A percentile compares a stretch with the other conserved stretches of the same genome.
These are phyloP conservation scores for Fusarium ambrosium DNA, from an alignment of 2,329 filamentous ascomycete genomes.

Conservation along the genomic window DNA sequence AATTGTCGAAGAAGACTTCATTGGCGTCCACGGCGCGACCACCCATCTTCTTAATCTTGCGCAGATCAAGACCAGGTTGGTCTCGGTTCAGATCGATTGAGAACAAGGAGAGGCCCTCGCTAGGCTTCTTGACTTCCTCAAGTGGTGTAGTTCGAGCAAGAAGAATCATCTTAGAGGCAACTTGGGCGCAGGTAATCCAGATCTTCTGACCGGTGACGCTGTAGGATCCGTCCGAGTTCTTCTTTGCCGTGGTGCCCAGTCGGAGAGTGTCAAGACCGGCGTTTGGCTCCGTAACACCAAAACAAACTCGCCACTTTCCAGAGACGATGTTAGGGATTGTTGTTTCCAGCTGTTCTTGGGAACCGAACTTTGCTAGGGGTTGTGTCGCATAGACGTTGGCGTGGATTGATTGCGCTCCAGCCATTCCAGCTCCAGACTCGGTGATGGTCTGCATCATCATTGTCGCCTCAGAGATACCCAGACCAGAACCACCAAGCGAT, in stretches of 20 bases:
- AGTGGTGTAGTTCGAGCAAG: conserved; percentile 81
- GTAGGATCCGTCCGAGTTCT: conserved; percentile 69
- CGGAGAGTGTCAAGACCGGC: conserved; percentile 83
- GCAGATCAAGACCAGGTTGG: conserved; percentile 73
- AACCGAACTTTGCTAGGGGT: conserved; percentile 79
- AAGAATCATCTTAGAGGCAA: conserved; percentile 86
- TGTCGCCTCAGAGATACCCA: conserved; percentile 85
- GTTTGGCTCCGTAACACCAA: conserved; percentile 88
- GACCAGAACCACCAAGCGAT: conserved; percentile 77
- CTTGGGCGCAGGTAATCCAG: conserved; percentile 89
- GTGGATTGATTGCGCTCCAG: conserved; percentile 73
- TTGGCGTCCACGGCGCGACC: conserved; percentile 86
- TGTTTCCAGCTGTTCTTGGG: conserved; percentile 70
- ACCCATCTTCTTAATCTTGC: conserved; percentile 87
- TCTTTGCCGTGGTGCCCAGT: conserved; percentile 74
- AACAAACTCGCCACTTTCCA: conserved; percentile 80
- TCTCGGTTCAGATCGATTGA: conserved; percentile 80
- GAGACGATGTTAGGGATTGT: conserved; percentile 79
- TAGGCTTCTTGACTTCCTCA: conserved; percentile 76
- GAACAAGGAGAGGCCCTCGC: conserved; percentile 83
- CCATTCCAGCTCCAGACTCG: conserved; percentile 85
- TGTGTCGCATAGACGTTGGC: conserved; percentile 83
- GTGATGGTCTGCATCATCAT: conserved; percentile 90
- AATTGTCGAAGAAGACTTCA: conserved; percentile 89
- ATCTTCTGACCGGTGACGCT: conserved; percentile 84